These are phyloP conservation scores for Babesia ovis DNA, from an alignment of 169 alveolate genomes.

Conservation along the genomic window DNA sequence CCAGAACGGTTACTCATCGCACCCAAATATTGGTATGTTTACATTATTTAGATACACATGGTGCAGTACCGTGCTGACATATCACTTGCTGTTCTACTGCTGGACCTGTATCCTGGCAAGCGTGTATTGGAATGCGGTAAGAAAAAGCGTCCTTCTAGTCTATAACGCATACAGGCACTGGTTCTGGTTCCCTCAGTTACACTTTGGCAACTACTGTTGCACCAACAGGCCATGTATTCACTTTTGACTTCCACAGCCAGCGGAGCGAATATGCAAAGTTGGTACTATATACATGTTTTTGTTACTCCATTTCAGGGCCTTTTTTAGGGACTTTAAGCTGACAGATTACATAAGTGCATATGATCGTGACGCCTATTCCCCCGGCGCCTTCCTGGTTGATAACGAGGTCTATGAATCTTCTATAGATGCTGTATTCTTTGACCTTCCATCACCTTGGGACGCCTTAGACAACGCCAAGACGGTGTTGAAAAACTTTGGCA, in stretches of 20 bases:
- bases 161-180: conserved; percentile 72
- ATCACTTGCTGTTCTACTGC: conserved; percentile 81
- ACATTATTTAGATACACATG: neutral
- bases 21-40: conserved; percentile 82
- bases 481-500: conserved; percentile 77
- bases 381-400: conserved; percentile 52
- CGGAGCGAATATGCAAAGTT: conserved; percentile 76
- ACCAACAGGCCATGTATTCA: conserved; percentile 84
- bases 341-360: conserved; percentile 48
- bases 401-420: conserved; percentile 56
- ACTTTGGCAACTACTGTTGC: conserved; percentile 81
- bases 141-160: neutral
- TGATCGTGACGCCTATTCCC: conserved; percentile 60
- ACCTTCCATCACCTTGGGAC: conserved; percentile 91
- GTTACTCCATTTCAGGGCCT: conserved; percentile 72
- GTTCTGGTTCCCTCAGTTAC: conserved; percentile 88
- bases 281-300: conserved; percentile 59
- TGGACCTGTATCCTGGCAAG: conserved; percentile 86
- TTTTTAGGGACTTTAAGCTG: conserved; percentile 75
- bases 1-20: conserved; percentile 74
- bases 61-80: conserved; percentile 86
- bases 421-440: conserved; percentile 84
- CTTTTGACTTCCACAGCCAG: conserved; percentile 87
- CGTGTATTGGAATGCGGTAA: conserved; percentile 86
- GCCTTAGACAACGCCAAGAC: conserved; percentile 78